Evolutionary conservation across 768 basidiomycete species (phyloP).

Genomic region (Leucogyrophana mollusca): DNA sequence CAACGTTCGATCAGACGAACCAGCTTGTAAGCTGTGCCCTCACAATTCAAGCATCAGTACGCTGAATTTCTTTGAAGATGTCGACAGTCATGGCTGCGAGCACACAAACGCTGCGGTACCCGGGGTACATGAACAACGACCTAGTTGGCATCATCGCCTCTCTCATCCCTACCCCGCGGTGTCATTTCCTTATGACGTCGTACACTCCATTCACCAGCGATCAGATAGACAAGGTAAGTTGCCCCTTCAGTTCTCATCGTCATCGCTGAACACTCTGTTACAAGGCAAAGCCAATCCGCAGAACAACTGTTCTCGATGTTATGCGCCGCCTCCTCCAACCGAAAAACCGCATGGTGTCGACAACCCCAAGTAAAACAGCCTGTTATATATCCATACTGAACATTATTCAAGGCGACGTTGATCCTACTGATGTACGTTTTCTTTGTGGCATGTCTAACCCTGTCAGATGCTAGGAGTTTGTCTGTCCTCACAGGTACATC

Average conservation of each 20-base stretch:
- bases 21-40: conserved; percentile 59
- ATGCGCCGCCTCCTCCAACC: conserved; percentile 98
- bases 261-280: neutral
- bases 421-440: conserved; percentile 83
- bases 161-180: conserved; percentile 94
- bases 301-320: conserved; percentile 97
- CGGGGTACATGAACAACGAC: conserved; percentile 99
- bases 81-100: conserved; percentile 98
- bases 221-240: conserved; percentile 86
- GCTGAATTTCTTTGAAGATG: conserved; percentile 48
- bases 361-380: conserved; percentile 84
- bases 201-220: conserved; percentile 99
- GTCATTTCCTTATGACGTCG: conserved; percentile 98
- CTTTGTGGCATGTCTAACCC: neutral
- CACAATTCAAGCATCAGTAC: neutral
- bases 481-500: conserved; percentile 70
- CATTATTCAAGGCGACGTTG: conserved; percentile 98
- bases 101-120: conserved; percentile 95
- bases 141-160: conserved; percentile 96
- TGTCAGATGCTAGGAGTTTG: neutral
- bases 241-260: neutral
- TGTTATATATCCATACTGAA: conserved; percentile 98
- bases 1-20: conserved; percentile 89
- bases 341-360: conserved; percentile 98
- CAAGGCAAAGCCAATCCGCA: conserved; percentile 91